A percentile compares a stretch with the other conserved stretches of the same genome.
These are phyloP conservation scores for Thielaviopsis ethacetica DNA, from an alignment of 2,329 filamentous ascomycete genomes.

Conservation along the genomic window DNA sequence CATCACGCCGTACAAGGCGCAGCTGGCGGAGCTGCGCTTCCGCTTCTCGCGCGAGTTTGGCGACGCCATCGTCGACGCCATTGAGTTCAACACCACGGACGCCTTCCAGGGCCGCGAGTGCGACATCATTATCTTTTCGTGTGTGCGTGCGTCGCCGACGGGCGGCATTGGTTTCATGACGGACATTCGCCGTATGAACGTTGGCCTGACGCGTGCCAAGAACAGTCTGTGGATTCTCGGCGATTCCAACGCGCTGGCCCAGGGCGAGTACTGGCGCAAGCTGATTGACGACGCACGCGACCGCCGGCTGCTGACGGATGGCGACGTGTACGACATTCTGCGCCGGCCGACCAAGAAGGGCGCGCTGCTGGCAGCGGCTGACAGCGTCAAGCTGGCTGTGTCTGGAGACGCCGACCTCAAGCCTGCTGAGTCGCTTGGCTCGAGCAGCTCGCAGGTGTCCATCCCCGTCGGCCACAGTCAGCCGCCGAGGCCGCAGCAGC, in stretches of 20 bases:
- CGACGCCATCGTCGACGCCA: constrained; percentile 52
- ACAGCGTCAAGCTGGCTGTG: neutral
- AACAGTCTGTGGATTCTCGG: constrained; percentile 93
- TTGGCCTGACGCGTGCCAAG: constrained; percentile 90
- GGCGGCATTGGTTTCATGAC: constrained; percentile 97
- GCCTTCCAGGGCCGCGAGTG: constrained; percentile 95
- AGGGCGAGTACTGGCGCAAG: constrained; percentile 81
- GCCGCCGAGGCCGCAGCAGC: neutral
- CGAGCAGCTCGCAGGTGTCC: neutral
- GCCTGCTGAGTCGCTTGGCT: neutral
- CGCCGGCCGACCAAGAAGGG: constrained; percentile 26
- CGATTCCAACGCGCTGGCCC: constrained; percentile 69
- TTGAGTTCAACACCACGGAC: constrained; percentile 98
- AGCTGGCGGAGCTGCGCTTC: constrained; percentile 62
- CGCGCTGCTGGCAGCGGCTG: constrained; percentile 14
- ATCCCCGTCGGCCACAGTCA: constrained; percentile 8
- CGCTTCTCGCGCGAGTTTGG: constrained; percentile 62
- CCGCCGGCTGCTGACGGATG: constrained; percentile 62
- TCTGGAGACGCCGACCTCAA: neutral
- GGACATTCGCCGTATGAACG: constrained; percentile 98
- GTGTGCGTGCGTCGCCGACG: constrained; percentile 79
- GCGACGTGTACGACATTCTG: constrained; percentile 35
- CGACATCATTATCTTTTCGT: constrained; percentile 98
- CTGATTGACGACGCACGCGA: constrained; percentile 67
- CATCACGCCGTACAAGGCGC: constrained; percentile 95